A percentile compares a stretch with the other conserved stretches of the same genome.
phyloP scores from a whole-genome alignment of 768 basidiomycete genomes.

The Termitomyces titanicus region DNA sequence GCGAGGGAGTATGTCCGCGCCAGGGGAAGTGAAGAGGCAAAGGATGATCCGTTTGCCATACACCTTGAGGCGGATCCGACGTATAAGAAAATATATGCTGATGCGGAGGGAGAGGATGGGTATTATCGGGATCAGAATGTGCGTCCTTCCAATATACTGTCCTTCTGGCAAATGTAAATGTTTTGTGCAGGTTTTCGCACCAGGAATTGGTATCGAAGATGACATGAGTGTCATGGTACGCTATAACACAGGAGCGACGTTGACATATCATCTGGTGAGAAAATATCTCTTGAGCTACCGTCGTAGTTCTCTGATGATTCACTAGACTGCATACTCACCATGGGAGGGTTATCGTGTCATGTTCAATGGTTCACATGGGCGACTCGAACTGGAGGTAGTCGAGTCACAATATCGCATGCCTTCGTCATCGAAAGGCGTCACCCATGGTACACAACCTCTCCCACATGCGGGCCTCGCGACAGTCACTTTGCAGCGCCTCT shows the following conservation, averaged over 20 bases:
- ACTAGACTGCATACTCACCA: slow-evolving; percentile 38
- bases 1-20: slow-evolving; percentile 43
- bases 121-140: slow-evolving; percentile 50
- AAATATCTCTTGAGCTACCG: not conserved
- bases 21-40: slow-evolving; percentile 36
- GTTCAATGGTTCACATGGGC: slow-evolving; percentile 50
- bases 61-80: slow-evolving; percentile 39
- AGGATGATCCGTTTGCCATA: slow-evolving; percentile 46
- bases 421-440: slow-evolving; percentile 26
- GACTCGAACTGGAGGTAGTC: slow-evolving; percentile 48
- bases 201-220: slow-evolving; percentile 46
- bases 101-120: slow-evolving; percentile 45
- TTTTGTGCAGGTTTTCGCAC: slow-evolving; percentile 31
- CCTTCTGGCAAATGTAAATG: not conserved
- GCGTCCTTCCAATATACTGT: not conserved
- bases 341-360: slow-evolving; percentile 49
- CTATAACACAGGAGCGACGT: slow-evolving; percentile 42
- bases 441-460: slow-evolving; percentile 33
- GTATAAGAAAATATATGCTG: slow-evolving; percentile 41
- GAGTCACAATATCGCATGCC: slow-evolving; percentile 36
- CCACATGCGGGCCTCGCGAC: slow-evolving; percentile 40
- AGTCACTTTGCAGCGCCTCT: slow-evolving; percentile 41
- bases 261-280: slow-evolving; percentile 48
- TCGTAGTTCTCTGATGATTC: not conserved
- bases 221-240: slow-evolving; percentile 48